phyloP scores from a whole-genome alignment of 2,329 filamentous ascomycete genomes.

The Cyanodermella asteris region DNA sequence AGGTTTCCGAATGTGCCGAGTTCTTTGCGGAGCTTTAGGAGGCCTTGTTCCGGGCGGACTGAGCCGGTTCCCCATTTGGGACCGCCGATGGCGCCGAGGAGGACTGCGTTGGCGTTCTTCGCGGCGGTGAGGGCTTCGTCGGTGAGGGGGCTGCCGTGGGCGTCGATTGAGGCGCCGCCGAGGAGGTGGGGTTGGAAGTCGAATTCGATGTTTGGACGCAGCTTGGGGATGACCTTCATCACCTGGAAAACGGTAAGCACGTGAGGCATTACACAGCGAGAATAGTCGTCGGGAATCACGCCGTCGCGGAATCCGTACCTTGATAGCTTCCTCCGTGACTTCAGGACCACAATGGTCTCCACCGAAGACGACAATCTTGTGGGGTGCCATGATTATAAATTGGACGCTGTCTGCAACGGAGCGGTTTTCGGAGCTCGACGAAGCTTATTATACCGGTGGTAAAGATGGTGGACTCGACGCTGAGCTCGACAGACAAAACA shows the following conservation, averaged over 20 bases:
- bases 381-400: conserved; percentile 15
- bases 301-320: conserved; percentile 5
- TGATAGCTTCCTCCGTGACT: conserved; percentile 19
- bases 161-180: conserved; percentile 81
- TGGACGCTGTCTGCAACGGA: background rate
- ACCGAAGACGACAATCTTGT: conserved; percentile 60
- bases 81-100: conserved; percentile 87
- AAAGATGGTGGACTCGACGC: no score
- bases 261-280: background rate
- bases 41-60: conserved; percentile 78
- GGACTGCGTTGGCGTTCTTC: conserved; percentile 68
- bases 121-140: conserved; percentile 64
- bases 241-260: conserved; percentile 36
- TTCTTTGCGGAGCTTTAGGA: conserved; percentile 79
- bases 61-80: conserved; percentile 85
- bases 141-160: conserved; percentile 55
- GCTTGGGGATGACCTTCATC: conserved; percentile 55
- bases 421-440: background rate
- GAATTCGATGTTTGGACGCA: conserved; percentile 53
- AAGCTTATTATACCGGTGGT: no score
- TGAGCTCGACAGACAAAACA: no score
- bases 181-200: conserved; percentile 79
- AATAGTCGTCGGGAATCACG: background rate
- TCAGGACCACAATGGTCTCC: conserved; percentile 76
- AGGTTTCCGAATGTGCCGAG: conserved; percentile 90